Conservation (phyloP, 495 filamentous ascomycete species). For the Penicillium silybi region DNA sequence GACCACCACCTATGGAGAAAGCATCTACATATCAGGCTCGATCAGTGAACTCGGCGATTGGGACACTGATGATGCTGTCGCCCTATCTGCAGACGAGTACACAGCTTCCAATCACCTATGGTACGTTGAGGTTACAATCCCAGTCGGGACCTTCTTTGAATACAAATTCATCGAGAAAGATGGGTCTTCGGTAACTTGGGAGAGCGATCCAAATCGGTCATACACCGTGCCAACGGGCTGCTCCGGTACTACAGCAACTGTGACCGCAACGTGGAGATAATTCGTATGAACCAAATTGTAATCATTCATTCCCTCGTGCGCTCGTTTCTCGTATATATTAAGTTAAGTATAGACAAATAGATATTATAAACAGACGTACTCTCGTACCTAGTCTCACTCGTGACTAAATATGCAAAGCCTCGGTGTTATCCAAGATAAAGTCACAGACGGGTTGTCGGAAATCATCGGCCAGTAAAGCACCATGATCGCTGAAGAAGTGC, state of each 20-base stretch:
- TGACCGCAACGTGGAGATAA: constrained; percentile 23
- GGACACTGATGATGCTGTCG: constrained; percentile 44
- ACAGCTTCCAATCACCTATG: constrained; percentile 52
- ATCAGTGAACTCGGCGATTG: constrained; percentile 50
- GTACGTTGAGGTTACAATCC: constrained; percentile 44
- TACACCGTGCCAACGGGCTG: constrained; percentile 53
- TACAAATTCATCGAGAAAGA: constrained; percentile 63
- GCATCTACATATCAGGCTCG: constrained; percentile 54
- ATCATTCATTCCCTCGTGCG: neutral
- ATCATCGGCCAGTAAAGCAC: constrained; percentile 51
- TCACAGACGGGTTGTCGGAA: constrained; percentile 51
- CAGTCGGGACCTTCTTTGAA: constrained; percentile 47
- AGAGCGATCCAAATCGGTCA: constrained; percentile 56
- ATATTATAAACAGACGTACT: neutral
- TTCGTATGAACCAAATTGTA: neutral
- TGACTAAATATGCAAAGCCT: constrained; percentile 45
- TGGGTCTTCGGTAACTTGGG: constrained; percentile 53
- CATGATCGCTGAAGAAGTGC: constrained; percentile 49
- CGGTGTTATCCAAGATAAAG: constrained; percentile 45
- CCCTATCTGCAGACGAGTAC: constrained; percentile 51
- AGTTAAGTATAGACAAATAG: neutral
- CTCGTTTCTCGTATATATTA: neutral
- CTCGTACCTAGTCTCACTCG: neutral
- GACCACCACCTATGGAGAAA: constrained; percentile 50
- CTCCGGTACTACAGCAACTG: constrained; percentile 22